Percentiles rank a stretch among this genome's conserved stretches.
Conservation (phyloP, 768 basidiomycete species). For the Cystofilobasidium macerans region DNA sequence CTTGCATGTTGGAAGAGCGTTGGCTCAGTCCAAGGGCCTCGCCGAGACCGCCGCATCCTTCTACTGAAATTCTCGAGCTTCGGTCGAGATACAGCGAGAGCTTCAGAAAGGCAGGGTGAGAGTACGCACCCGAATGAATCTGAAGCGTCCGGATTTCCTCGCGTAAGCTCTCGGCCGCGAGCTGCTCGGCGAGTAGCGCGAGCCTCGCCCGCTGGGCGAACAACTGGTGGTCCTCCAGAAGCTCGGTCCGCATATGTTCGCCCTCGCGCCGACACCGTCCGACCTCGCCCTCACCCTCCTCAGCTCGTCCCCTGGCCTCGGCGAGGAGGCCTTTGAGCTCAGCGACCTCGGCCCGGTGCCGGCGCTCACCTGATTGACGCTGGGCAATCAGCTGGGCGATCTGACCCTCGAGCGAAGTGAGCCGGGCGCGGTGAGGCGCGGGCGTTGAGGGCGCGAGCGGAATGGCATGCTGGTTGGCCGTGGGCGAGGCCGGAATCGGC, state of each 20-base stretch:
- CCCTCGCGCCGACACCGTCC: slow-evolving; percentile 13
- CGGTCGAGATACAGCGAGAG: background rate
- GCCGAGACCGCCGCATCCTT: background rate
- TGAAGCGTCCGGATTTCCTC: slow-evolving; percentile 1
- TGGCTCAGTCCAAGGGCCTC: background rate
- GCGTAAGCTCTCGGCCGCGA: background rate
- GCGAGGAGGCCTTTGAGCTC: background rate
- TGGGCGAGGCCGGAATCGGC: slow-evolving; percentile 9
- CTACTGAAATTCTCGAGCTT: too few relatives aligned
- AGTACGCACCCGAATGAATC: background rate
- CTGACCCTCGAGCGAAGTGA: background rate
- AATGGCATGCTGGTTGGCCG: background rate
- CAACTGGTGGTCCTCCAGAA: slow-evolving; percentile 11
- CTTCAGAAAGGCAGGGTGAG: background rate
- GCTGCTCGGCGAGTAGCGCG: slow-evolving; percentile 7
- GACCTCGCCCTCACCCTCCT: slow-evolving; percentile 9
- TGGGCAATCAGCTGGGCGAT: slow-evolving; percentile 11
- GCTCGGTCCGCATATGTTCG: slow-evolving; percentile 12
- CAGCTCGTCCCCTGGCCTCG: background rate
- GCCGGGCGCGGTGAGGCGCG: slow-evolving; percentile 2
- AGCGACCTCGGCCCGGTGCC: slow-evolving; percentile 10
- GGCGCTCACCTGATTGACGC: background rate
- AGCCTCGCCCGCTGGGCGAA: slow-evolving; percentile 6
- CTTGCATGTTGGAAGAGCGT: background rate
- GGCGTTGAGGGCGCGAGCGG: slow-evolving; percentile 9